A percentile compares a stretch with the other conserved stretches of the same genome.
These are phyloP conservation scores for Phoenix roebelenii DNA, from an alignment of 176 grass and related monocot species.

Conservation along the genomic window DNA sequence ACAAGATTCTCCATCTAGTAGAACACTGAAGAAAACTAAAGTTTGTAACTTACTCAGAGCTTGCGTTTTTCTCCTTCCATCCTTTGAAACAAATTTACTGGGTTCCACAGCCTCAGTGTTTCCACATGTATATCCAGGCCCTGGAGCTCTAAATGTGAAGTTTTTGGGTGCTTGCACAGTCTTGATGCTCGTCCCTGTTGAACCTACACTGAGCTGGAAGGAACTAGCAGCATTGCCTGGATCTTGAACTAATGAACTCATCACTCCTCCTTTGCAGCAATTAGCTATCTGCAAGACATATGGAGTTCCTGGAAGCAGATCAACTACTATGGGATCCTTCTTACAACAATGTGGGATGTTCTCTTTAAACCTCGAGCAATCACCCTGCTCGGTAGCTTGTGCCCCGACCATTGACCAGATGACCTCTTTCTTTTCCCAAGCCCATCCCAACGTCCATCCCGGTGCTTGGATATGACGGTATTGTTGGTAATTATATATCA, in stretches of 20 bases:
- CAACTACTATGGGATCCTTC: constrained; percentile 49
- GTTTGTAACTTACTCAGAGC: constrained; percentile 55
- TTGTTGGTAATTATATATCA: constrained; percentile 79
- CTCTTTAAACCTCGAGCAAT: constrained; percentile 71
- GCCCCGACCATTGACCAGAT: constrained; percentile 88
- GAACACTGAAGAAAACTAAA: too few relatives aligned
- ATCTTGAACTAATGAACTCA: constrained; percentile 58
- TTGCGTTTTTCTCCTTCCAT: constrained; percentile 62
- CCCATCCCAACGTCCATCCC: constrained; percentile 74
- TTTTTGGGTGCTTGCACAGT: constrained; percentile 59
- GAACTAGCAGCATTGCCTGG: constrained; percentile 50
- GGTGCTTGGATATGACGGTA: constrained; percentile 68
- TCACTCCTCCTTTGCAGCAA: constrained; percentile 70
- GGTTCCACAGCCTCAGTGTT: constrained; percentile 43
- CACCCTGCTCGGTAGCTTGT: constrained; percentile 71
- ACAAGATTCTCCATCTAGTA: too few relatives aligned
- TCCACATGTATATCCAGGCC: constrained; percentile 76
- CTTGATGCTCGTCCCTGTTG: constrained; percentile 67
- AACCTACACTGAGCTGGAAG: constrained; percentile 74
- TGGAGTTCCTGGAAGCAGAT: constrained; percentile 66
- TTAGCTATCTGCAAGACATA: constrained; percentile 76
- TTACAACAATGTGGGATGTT: constrained; percentile 54
- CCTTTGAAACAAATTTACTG: constrained; percentile 34
- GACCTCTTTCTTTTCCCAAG: constrained; percentile 86
- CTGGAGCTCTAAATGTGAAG: constrained; percentile 73